Percentiles rank a stretch among this genome's conserved stretches.
phyloP scores from a whole-genome alignment of 108 stramenopile species.

The Nitzschia sp. region DNA sequence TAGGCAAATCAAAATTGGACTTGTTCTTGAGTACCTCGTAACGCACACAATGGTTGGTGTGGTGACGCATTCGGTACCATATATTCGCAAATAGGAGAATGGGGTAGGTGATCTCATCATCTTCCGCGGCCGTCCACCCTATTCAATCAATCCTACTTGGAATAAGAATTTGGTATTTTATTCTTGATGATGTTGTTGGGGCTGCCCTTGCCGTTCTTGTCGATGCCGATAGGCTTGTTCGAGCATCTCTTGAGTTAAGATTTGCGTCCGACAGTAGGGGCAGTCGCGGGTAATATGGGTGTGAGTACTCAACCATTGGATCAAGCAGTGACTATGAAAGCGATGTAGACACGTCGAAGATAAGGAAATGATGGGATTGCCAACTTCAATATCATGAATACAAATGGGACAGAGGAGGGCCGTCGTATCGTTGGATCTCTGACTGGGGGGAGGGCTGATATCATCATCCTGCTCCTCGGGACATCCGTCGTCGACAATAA shows the following conservation, averaged over 20 bases:
- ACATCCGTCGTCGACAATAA: too few relatives aligned
- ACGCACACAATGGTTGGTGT: too few relatives aligned
- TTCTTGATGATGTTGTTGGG: too few relatives aligned
- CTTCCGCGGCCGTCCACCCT: too few relatives aligned
- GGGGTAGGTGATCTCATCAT: too few relatives aligned
- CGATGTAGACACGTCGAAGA: conserved; percentile 35
- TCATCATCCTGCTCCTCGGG: background rate
- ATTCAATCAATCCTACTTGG: too few relatives aligned
- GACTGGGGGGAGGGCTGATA: background rate
- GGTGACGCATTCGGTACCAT: too few relatives aligned
- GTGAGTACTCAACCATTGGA: conserved; percentile 34
- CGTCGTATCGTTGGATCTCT: background rate
- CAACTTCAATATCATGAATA: conserved; percentile 14
- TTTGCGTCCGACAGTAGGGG: conserved; percentile 23
- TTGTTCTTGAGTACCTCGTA: too few relatives aligned
- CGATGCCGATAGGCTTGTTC: conserved; percentile 9
- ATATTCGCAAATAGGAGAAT: too few relatives aligned
- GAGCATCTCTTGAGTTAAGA: conserved; percentile 18
- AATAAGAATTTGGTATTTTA: too few relatives aligned
- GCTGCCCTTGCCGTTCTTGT: background rate
- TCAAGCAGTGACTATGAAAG: conserved; percentile 47
- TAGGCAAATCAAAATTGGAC: too few relatives aligned
- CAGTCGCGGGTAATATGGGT: conserved; percentile 19
- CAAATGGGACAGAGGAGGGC: conserved; percentile 25
- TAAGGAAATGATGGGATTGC: background rate